Evolutionary conservation across 2,329 filamentous ascomycete species (phyloP).

Genomic region (Coniochaeta sp.): DNA sequence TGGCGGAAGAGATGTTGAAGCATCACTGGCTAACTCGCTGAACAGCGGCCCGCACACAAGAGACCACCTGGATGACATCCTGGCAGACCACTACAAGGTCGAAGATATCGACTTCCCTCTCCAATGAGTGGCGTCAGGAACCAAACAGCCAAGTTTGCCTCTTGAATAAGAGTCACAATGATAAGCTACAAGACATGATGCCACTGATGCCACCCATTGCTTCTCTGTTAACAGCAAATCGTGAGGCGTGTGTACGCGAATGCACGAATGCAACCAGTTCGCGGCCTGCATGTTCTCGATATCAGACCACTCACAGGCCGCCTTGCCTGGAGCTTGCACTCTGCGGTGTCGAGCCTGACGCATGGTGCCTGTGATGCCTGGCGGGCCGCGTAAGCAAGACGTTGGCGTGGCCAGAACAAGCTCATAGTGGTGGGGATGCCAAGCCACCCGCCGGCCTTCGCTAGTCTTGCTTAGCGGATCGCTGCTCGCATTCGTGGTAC

Average conservation of each 20-base stretch:
- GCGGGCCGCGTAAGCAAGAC: not conserved
- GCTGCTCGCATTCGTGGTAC: not conserved
- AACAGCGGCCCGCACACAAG: conserved; percentile 58
- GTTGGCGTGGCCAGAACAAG: not conserved
- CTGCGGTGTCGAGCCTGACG: not conserved
- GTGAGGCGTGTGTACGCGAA: not conserved
- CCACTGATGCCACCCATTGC: too few relatives aligned
- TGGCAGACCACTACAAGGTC: conserved; percentile 67
- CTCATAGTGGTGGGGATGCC: not conserved
- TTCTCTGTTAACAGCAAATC: not conserved
- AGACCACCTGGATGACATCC: conserved; percentile 65
- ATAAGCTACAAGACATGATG: not conserved
- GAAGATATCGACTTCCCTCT: conserved; percentile 61
- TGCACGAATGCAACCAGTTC: not conserved
- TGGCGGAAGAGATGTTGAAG: not conserved
- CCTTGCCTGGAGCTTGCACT: not conserved
- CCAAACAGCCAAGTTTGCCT: conserved; percentile 19
- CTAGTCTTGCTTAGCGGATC: not conserved
- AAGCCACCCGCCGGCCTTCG: not conserved
- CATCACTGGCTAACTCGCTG: conserved; percentile 1
- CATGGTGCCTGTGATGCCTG: not conserved
- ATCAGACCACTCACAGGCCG: not conserved
- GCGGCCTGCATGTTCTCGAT: not conserved
- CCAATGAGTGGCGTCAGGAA: conserved; percentile 21
- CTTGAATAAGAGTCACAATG: not conserved